Evolutionary conservation across 169 alveolate genomes (phyloP).

Genomic region (Plasmodium gaboni): DNA sequence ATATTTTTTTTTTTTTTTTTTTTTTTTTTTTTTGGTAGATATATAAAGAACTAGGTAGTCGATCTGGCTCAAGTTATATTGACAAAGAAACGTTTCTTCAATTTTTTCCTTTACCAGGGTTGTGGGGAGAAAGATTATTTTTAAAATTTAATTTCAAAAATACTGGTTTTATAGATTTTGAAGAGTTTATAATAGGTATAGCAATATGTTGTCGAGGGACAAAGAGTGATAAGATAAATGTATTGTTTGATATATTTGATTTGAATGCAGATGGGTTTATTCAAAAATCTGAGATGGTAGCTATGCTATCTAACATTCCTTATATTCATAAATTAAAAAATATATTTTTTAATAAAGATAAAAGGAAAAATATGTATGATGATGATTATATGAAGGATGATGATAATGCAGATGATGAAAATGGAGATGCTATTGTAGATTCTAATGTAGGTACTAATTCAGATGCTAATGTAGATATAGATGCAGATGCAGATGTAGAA

Average conservation of each 20-base stretch:
- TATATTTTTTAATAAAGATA: constrained; percentile 59
- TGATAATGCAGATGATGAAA: constrained; percentile 1
- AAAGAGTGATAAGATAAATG: constrained; percentile 86
- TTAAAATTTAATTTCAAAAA: constrained; percentile 84
- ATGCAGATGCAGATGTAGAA: constrained; percentile 13
- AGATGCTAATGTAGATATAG: constrained; percentile 6
- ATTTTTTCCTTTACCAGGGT: constrained; percentile 90
- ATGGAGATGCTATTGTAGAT: not conserved
- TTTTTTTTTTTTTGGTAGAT: constrained; percentile 29
- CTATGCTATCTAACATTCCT: constrained; percentile 91
- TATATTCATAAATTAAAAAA: constrained; percentile 79
- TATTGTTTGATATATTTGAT: constrained; percentile 89
- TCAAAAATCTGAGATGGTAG: constrained; percentile 88
- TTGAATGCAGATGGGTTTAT: constrained; percentile 86
- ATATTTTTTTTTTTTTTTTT: not conserved
- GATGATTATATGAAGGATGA: constrained; percentile 3
- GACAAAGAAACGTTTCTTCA: constrained; percentile 91
- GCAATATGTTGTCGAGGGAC: constrained; percentile 92
- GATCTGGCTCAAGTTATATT: constrained; percentile 85
- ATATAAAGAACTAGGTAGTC: constrained; percentile 86
- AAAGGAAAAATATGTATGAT: constrained; percentile 16
- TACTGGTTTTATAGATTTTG: constrained; percentile 87
- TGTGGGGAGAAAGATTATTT: constrained; percentile 92
- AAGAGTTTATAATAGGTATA: constrained; percentile 88
- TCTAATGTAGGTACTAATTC: constrained; percentile 1